These are phyloP conservation scores for Inosperma sp. DNA, from an alignment of 768 basidiomycete genomes.

Conservation along the genomic window DNA sequence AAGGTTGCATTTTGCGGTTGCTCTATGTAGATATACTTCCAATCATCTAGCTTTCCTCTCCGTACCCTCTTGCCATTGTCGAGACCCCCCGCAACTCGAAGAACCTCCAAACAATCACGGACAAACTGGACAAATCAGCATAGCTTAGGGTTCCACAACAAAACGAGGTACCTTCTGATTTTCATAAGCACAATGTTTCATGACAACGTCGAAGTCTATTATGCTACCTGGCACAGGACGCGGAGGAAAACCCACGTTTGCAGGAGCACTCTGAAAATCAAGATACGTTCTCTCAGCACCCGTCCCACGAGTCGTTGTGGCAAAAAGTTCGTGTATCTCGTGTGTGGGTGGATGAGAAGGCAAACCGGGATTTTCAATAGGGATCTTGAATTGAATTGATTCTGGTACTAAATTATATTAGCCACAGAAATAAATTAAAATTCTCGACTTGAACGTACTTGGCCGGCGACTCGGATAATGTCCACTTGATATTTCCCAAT, in stretches of 20 bases:
- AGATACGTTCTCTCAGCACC: slow-evolving; percentile 79
- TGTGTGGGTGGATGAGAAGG: slow-evolving; percentile 41
- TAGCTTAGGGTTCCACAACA: background rate
- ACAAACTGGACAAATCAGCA: slow-evolving; percentile 63
- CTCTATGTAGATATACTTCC: slow-evolving; percentile 88
- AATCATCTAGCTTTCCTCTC: slow-evolving; percentile 72
- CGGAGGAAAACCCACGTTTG: slow-evolving; percentile 76
- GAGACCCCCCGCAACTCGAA: slow-evolving; percentile 85
- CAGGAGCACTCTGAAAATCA: slow-evolving; percentile 57
- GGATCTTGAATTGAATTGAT: slow-evolving; percentile 50
- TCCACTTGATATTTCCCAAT: slow-evolving; percentile 91
- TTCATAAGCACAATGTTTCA: slow-evolving; percentile 92
- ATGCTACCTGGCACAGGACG: slow-evolving; percentile 81
- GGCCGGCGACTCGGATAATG: slow-evolving; percentile 84
- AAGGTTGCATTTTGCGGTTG: slow-evolving; percentile 31
- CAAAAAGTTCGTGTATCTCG: slow-evolving; percentile 39
- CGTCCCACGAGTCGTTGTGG: slow-evolving; percentile 59
- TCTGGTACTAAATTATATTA: slow-evolving; percentile 54
- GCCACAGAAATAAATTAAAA: background rate
- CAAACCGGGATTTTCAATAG: slow-evolving; percentile 70
- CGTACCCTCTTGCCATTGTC: slow-evolving; percentile 76
- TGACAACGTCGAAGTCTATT: slow-evolving; percentile 82
- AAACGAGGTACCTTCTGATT: slow-evolving; percentile 60
- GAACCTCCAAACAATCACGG: slow-evolving; percentile 93
- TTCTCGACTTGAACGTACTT: slow-evolving; percentile 45